Base-by-base conservation (phyloP, 176 grass and related monocot species). In the Alopecurus myosuroides region DNA sequence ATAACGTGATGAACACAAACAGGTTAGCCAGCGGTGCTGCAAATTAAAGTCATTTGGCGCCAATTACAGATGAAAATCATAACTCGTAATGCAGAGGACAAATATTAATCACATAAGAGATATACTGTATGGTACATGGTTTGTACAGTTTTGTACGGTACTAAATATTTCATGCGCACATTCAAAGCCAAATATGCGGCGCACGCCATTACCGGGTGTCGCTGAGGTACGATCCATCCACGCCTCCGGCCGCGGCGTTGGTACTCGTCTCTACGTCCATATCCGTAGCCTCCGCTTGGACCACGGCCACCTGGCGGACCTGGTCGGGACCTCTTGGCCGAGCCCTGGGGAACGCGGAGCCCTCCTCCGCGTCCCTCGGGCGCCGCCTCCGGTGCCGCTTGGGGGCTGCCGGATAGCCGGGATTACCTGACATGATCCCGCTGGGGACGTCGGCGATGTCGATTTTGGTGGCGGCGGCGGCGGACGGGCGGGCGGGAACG, bases 141-240 rank as follows among this genome's bases (percentile, higher is more conserved):
- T 63, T 58, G 20, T 46, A 78, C 6, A 78, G 61, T 55, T 13
- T 15, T 4, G 28, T 15, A n/a, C n/a, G n/a, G n/a, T n/a, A n/a
- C n/a, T n/a, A 10, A 77, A 37, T 8, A 78, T 77, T 50, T 52
- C 10, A 26, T 55, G 19, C 5, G 22, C 22, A 76, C 1, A 13
- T 10, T 30, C 11, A 62, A 23, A 62, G 40, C 44, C 50, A 58
- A 85, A 76, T 69, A 36, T 55, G 45, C 8, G 28, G 81, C 17
- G 11, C 84, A 57, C 25, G 74, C 42, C 34, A 86, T 80, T 95
- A 98, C 93, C 93, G 81, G 40, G 91, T 98, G 42, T 87, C 81
- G 57, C 89, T 98, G 31, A 98, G 91, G 77, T 98, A 94, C 39
- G 91, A 87, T 22, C 91, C 88, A 30, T 91, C 88, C 18, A 89